Evolutionary conservation across 2,329 filamentous ascomycete genomes (phyloP), one percentile per base, ranked within the genome.

Genomic region (Esteya vermicola): DNA sequence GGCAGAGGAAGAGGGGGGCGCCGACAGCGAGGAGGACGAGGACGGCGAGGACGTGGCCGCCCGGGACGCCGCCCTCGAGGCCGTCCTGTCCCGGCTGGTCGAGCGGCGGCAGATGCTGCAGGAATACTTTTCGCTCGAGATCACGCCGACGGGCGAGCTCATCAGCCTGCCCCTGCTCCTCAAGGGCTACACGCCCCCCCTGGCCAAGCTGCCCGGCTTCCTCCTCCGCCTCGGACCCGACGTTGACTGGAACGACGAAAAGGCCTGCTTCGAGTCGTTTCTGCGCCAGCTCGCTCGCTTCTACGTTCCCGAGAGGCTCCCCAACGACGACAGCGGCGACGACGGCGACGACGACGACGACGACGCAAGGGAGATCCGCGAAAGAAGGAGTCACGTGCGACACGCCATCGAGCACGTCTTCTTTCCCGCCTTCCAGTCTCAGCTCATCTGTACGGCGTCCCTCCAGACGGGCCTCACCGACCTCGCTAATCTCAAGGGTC

Each of bases 111-210:
- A 89, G 51, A 93, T 98, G 84, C 70, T 98, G 1, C 65, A 72
- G 3, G 91, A 98, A 58, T 98, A 98, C 59, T 96, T 98, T 57
- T 81, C 80, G 1, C 63, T 98, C 33, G 78, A 89, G 40, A 77
- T 98, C 27, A 82, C 82, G 0, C 74, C 78, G 1, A 67, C 81
- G 1, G 89, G 88, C 12, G 74, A 89, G 39, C 65, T 98, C 3
- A 59, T 80, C 35, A 77, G 77, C 23, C 79, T 98, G 14, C 93
- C 91, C 0, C 66, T 98, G 9, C 66, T 98, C 27, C 59, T 93
- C 34, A 94, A 88, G 58, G 86, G 85, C 1, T 98, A 98, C 55
- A 81, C 75, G 8, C 93, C 91, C 0, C 77, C 78, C 6, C 62
- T 96, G 43, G 80, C 78, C 14, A 98, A 96, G 58, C 68, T 98